Percentiles rank a stretch among this genome's conserved stretches.
Conservation (phyloP, 2,329 filamentous ascomycete species). For the Tolypocladium capitatum region DNA sequence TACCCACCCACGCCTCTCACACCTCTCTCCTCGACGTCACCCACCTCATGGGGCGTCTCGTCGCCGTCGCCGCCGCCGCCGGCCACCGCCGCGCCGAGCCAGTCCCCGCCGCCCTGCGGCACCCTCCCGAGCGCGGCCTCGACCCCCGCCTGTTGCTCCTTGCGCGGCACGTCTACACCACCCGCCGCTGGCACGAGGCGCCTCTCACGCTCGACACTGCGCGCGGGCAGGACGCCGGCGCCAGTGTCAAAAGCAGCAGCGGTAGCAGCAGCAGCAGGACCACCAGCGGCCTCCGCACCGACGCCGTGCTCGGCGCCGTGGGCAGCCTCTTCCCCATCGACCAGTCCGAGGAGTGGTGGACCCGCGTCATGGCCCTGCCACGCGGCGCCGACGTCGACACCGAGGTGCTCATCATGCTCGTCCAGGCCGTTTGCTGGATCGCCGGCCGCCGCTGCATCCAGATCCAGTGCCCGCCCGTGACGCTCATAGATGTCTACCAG, state of each 20-base stretch:
- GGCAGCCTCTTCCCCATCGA: background rate
- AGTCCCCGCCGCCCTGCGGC: background rate
- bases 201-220: background rate
- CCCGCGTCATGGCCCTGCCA: background rate
- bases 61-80: background rate
- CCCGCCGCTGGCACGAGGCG: background rate
- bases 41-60: background rate
- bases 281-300: background rate
- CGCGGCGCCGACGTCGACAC: background rate
- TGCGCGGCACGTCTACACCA: background rate
- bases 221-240: background rate
- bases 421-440: background rate
- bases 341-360: background rate
- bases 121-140: background rate
- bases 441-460: background rate
- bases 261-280: no score
- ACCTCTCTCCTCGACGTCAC: background rate
- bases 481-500: background rate
- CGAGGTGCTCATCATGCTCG: background rate
- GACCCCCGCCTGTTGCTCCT: background rate
- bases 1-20: no score
- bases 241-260: background rate
- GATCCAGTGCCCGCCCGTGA: background rate
- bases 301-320: background rate
- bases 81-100: background rate